These are phyloP conservation scores for Acacia concinna DNA, from an alignment of 331 rosid genomes.

Conservation along the genomic window DNA sequence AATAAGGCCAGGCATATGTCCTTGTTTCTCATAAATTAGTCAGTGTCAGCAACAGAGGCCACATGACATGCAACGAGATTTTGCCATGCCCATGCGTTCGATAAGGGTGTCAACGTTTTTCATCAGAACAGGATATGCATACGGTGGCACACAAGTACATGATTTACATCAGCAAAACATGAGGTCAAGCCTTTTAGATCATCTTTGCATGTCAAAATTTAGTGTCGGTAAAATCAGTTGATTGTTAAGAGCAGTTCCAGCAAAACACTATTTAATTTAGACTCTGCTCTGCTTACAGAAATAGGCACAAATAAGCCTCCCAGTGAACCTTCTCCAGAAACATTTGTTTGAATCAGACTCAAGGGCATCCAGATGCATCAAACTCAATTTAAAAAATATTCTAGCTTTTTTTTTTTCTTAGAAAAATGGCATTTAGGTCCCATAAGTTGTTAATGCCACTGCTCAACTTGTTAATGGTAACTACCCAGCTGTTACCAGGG, in stretches of 20 bases:
- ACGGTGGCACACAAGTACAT: neutral
- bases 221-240: neutral
- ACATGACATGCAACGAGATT: neutral
- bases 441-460: too few species aligned
- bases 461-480: too few species aligned
- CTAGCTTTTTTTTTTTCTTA: neutral
- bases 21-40: neutral
- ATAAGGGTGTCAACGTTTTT: neutral
- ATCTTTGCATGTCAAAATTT: neutral
- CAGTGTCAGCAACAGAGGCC: neutral
- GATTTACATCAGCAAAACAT: neutral
- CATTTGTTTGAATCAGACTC: neutral
- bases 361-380: neutral
- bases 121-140: neutral
- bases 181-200: neutral
- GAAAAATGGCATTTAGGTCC: too few species aligned
- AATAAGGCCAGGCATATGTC: neutral
- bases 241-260: neutral
- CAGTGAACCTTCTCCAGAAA: neutral
- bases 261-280: neutral
- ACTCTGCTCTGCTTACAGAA: neutral
- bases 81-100: neutral
- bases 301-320: neutral
- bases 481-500: too few species aligned
- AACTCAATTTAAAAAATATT: slow-evolving; percentile 6